Evolutionary conservation across 495 filamentous ascomycete genomes (phyloP).

Genomic region (Lepidopterella palustris): DNA sequence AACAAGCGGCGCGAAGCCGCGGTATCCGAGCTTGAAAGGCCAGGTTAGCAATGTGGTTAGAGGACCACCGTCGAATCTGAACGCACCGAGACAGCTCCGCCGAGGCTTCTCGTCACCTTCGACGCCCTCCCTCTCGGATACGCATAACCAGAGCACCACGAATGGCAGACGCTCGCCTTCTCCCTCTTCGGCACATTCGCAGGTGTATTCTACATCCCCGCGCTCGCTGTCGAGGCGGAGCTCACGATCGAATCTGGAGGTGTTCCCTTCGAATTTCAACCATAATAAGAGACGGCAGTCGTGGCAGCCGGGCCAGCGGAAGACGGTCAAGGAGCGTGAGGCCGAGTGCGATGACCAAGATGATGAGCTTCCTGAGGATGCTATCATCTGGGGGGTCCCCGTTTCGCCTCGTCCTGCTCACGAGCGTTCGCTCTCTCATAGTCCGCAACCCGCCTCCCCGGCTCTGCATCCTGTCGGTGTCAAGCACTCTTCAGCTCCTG

Average conservation of each 20-base stretch:
- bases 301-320: slow-evolving; percentile 69
- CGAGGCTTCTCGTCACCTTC: slow-evolving; percentile 42
- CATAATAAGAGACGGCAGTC: slow-evolving; percentile 41
- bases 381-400: slow-evolving; percentile 87
- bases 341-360: slow-evolving; percentile 83
- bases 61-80: slow-evolving; percentile 31
- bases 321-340: slow-evolving; percentile 73
- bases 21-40: slow-evolving; percentile 37
- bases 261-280: slow-evolving; percentile 37
- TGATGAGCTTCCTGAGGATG: slow-evolving; percentile 78
- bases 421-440: slow-evolving; percentile 47
- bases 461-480: slow-evolving; percentile 40
- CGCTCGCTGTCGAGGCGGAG: slow-evolving; percentile 21
- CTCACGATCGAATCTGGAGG: slow-evolving; percentile 28
- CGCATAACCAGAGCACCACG: slow-evolving; percentile 30
- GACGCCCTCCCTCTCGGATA: slow-evolving; percentile 37
- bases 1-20: slow-evolving; percentile 24
- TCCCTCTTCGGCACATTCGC: slow-evolving; percentile 18
- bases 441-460: slow-evolving; percentile 20
- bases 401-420: slow-evolving; percentile 76
- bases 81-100: slow-evolving; percentile 32
- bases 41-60: slow-evolving; percentile 32
- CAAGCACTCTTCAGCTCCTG: slow-evolving; percentile 2
- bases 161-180: slow-evolving; percentile 43
- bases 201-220: slow-evolving; percentile 13